A percentile compares a stretch with the other conserved stretches of the same genome.
Evolutionary conservation across 164 flowering plant species (phyloP).

Genomic region (Stephania cephalantha): DNA sequence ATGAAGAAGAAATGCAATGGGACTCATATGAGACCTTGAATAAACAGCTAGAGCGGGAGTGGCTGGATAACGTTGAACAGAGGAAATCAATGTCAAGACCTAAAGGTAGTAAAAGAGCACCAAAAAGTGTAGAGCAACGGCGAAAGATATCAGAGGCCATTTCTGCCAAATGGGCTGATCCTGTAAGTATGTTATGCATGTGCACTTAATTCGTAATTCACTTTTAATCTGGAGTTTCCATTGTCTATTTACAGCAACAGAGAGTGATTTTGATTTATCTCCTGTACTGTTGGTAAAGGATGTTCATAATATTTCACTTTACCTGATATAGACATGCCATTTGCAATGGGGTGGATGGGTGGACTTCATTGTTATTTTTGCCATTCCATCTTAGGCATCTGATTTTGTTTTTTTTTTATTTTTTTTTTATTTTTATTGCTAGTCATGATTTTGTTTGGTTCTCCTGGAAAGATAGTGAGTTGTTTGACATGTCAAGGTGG

Average conservation of each 20-base stretch:
- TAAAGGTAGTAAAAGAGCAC: constrained; percentile 68
- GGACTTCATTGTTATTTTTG: too few relatives aligned
- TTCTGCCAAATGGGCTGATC: constrained; percentile 95
- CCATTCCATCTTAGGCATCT: neutral
- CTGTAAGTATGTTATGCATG: constrained; percentile 43
- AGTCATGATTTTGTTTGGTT: neutral
- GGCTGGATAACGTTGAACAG: constrained; percentile 59
- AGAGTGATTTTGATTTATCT: neutral
- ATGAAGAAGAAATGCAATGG: constrained; percentile 81
- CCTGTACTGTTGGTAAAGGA: neutral
- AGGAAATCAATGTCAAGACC: constrained; percentile 42
- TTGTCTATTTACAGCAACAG: neutral
- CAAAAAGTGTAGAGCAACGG: constrained; percentile 77
- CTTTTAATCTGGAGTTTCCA: constrained; percentile 1
- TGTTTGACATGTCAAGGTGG: neutral
- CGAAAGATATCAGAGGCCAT: constrained; percentile 84
- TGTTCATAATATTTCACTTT: neutral
- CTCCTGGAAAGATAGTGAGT: neutral
- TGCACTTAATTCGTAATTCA: neutral
- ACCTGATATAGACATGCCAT: neutral
- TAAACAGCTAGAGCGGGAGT: constrained; percentile 54
- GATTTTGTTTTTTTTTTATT: neutral
- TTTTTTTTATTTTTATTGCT: neutral
- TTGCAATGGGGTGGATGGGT: neutral
- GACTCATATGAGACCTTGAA: constrained; percentile 60